phyloP scores from a whole-genome alignment of 2,329 filamentous ascomycete genomes.

The Beauveria rudraprayagi region DNA sequence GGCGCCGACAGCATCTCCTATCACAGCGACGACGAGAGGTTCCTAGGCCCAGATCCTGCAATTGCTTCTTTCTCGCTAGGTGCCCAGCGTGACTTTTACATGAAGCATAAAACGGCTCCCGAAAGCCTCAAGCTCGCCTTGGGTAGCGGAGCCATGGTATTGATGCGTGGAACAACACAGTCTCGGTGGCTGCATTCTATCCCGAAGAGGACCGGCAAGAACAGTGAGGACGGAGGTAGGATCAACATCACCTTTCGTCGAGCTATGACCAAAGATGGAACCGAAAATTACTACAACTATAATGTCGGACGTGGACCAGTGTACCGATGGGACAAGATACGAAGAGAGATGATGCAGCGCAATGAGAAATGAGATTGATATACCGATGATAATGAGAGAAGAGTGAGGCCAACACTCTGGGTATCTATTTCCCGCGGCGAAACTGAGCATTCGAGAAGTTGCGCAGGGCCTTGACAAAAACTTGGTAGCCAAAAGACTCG shows the following conservation, averaged over 20 bases:
- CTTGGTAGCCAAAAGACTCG: conserved; percentile 82
- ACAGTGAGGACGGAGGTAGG: conserved; percentile 52
- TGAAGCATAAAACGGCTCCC: conserved; percentile 63
- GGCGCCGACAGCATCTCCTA: conserved; percentile 71
- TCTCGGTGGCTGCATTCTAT: conserved; percentile 70
- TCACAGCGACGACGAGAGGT: conserved; percentile 73
- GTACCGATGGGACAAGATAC: conserved; percentile 57
- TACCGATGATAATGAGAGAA: neutral
- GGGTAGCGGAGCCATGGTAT: conserved; percentile 65
- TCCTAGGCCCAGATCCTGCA: conserved; percentile 59
- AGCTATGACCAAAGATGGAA: conserved; percentile 63
- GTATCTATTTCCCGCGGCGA: conserved; percentile 59
- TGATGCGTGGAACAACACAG: conserved; percentile 72
- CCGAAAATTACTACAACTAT: conserved; percentile 78
- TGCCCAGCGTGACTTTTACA: conserved; percentile 63
- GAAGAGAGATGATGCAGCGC: conserved; percentile 41
- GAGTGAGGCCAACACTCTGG: conserved; percentile 9
- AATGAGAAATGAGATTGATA: conserved; percentile 14
- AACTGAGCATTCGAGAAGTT: conserved; percentile 84
- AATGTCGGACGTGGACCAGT: conserved; percentile 65
- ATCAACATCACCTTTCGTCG: conserved; percentile 74
- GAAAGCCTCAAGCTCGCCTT: conserved; percentile 44
- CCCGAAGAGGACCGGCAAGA: conserved; percentile 62
- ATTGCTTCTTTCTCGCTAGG: conserved; percentile 72
- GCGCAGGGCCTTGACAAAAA: conserved; percentile 78